A percentile compares a stretch with the other conserved stretches of the same genome.
Evolutionary conservation across 116 monocot genomes (phyloP).

Genomic region (Trichopus zeylanicus): DNA sequence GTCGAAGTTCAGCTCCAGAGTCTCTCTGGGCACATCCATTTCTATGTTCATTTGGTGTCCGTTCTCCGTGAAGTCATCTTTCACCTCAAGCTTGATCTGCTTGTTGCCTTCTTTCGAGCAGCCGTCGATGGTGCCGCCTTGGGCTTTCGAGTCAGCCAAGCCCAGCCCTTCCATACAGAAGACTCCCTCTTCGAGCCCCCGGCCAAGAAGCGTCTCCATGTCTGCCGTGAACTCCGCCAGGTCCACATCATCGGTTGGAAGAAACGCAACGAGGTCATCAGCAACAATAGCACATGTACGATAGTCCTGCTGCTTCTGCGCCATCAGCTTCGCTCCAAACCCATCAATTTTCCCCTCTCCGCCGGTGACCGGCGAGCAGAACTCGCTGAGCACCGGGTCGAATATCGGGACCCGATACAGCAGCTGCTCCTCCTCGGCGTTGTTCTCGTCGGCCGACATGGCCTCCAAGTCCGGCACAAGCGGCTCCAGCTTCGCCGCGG

Average conservation of each 20-base stretch:
- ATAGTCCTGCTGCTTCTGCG: background rate
- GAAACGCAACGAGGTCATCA: slow-evolving; percentile 23
- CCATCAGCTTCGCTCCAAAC: background rate
- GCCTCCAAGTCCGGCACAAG: slow-evolving; percentile 70
- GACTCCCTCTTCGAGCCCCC: slow-evolving; percentile 41
- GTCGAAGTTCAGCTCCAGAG: slow-evolving; percentile 35
- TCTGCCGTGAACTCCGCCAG: slow-evolving; percentile 73
- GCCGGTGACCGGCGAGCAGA: slow-evolving; percentile 18
- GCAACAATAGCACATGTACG: background rate
- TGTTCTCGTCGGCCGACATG: background rate
- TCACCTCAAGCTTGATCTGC: slow-evolving; percentile 20
- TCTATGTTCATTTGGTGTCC: slow-evolving; percentile 10
- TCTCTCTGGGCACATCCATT: slow-evolving; percentile 21
- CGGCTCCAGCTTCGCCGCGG: slow-evolving; percentile 5
- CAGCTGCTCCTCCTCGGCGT: slow-evolving; percentile 38
- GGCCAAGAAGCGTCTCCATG: slow-evolving; percentile 73
- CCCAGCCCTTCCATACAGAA: slow-evolving; percentile 47
- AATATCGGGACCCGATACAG: slow-evolving; percentile 75
- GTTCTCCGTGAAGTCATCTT: background rate
- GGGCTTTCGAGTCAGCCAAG: slow-evolving; percentile 13
- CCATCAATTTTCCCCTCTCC: slow-evolving; percentile 4
- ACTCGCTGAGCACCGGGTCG: slow-evolving; percentile 46
- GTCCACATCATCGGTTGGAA: slow-evolving; percentile 45
- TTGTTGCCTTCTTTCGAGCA: background rate
- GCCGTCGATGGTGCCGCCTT: background rate